Evolutionary conservation across 2,329 filamentous ascomycete species (phyloP).

Genomic region (Thielaviopsis euricoi): DNA sequence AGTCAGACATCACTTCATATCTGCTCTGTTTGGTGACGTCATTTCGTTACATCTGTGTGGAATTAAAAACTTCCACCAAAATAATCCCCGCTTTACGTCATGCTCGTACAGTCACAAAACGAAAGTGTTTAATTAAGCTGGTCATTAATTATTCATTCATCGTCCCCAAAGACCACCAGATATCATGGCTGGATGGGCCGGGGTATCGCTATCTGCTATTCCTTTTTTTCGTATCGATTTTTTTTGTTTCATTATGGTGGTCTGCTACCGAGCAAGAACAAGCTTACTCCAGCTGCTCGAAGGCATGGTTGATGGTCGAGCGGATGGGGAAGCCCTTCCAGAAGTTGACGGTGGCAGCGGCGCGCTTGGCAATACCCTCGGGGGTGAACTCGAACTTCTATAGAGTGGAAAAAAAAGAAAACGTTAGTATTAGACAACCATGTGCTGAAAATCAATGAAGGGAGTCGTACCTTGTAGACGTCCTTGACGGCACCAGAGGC

Average conservation of each 20-base stretch:
- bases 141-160: background rate
- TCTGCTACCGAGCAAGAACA: background rate
- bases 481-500: conserved; percentile 95
- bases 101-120: background rate
- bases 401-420: conserved; percentile 12
- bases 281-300: conserved; percentile 83
- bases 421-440: background rate
- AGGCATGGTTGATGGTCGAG: conserved; percentile 91
- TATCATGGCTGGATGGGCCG: background rate
- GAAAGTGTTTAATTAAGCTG: background rate
- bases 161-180: background rate
- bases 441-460: background rate
- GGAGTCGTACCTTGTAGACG: conserved; percentile 67
- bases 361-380: conserved; percentile 91
- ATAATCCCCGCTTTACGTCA: too few relatives aligned
- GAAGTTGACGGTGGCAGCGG: conserved; percentile 82
- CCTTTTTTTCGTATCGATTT: conserved; percentile 10
- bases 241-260: conserved; percentile 8
- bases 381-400: conserved; percentile 99
- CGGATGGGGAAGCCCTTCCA: conserved; percentile 86
- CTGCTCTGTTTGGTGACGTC: background rate
- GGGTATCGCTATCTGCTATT: conserved; percentile 13
- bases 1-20: too few relatives aligned
- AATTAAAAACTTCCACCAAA: too few relatives aligned
- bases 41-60: background rate